Evolutionary conservation across 2,329 filamentous ascomycete species (phyloP).

Genomic region (Nothophaeocryptopus gaeumannii): DNA sequence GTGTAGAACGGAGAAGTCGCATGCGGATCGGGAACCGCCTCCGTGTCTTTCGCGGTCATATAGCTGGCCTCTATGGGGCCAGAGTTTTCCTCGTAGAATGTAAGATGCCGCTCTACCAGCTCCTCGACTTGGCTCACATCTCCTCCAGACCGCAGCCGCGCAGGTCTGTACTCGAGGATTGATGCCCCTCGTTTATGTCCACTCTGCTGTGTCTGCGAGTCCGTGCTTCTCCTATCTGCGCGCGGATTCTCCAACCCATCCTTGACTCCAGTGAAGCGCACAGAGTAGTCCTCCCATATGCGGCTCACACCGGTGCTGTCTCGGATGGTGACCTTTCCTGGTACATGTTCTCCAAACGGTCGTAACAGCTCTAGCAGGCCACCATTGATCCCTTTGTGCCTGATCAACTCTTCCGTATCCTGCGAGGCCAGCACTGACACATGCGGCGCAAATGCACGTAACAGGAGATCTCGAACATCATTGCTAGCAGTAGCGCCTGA

Average conservation of each 20-base stretch:
- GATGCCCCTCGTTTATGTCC: slow-evolving; percentile 15
- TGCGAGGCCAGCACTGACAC: slow-evolving; percentile 82
- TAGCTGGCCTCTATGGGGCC: slow-evolving; percentile 41
- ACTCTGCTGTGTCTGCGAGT: slow-evolving; percentile 26
- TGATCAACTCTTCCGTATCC: slow-evolving; percentile 77
- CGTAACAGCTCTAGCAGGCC: slow-evolving; percentile 82
- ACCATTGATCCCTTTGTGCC: slow-evolving; percentile 77
- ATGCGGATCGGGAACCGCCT: slow-evolving; percentile 15
- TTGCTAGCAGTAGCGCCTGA: slow-evolving; percentile 44
- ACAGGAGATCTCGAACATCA: slow-evolving; percentile 63
- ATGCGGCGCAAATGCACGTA: slow-evolving; percentile 84
- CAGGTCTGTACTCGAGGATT: slow-evolving; percentile 36
- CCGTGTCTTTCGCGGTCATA: slow-evolving; percentile 37
- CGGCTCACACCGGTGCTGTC: slow-evolving; percentile 84
- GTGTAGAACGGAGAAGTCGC: slow-evolving; percentile 65
- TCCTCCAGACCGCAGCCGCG: slow-evolving; percentile 44
- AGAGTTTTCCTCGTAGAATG: slow-evolving; percentile 63
- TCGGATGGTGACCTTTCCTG: slow-evolving; percentile 83
- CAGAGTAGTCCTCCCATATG: slow-evolving; percentile 82
- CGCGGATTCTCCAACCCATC: slow-evolving; percentile 45
- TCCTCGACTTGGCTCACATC: slow-evolving; percentile 71
- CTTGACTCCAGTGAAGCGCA: slow-evolving; percentile 76
- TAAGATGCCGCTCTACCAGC: slow-evolving; percentile 74
- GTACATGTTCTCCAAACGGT: slow-evolving; percentile 84
- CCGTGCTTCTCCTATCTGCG: slow-evolving; percentile 38